phyloP scores from a whole-genome alignment of 2,329 filamentous ascomycete species.

The Alternaria metachromatica region DNA sequence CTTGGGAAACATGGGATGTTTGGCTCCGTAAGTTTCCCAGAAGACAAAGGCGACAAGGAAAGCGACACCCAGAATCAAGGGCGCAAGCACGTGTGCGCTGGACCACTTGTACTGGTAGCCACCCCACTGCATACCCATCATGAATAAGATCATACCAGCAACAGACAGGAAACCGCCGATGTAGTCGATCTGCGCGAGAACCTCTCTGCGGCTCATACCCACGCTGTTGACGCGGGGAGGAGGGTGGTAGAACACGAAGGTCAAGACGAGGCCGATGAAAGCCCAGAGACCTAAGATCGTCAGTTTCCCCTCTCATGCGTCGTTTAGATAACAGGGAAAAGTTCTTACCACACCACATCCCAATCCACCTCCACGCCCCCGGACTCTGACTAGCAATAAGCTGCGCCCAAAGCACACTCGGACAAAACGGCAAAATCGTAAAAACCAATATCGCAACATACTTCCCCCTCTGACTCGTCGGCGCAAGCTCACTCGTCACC shows the following conservation, averaged over 20 bases:
- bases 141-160: constrained; percentile 34
- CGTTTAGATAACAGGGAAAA: background rate
- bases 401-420: constrained; percentile 67
- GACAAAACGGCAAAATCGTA: constrained; percentile 67
- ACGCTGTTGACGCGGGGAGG: constrained; percentile 48
- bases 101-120: constrained; percentile 60
- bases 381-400: constrained; percentile 56
- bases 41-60: constrained; percentile 57
- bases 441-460: constrained; percentile 67
- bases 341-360: constrained; percentile 53
- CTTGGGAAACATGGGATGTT: constrained; percentile 53
- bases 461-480: constrained; percentile 67
- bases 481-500: constrained; percentile 71
- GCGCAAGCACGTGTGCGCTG: constrained; percentile 61
- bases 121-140: constrained; percentile 57
- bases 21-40: constrained; percentile 50
- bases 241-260: constrained; percentile 54
- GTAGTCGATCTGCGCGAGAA: constrained; percentile 36
- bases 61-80: constrained; percentile 58
- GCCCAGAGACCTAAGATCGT: constrained; percentile 51
- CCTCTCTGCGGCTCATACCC: constrained; percentile 34
- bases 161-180: constrained; percentile 35
- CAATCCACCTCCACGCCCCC: constrained; percentile 60
- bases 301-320: background rate
- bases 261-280: constrained; percentile 59